These are phyloP conservation scores for Madurella mycetomatis DNA, from an alignment of 2,329 filamentous ascomycete species.

Conservation along the genomic window DNA sequence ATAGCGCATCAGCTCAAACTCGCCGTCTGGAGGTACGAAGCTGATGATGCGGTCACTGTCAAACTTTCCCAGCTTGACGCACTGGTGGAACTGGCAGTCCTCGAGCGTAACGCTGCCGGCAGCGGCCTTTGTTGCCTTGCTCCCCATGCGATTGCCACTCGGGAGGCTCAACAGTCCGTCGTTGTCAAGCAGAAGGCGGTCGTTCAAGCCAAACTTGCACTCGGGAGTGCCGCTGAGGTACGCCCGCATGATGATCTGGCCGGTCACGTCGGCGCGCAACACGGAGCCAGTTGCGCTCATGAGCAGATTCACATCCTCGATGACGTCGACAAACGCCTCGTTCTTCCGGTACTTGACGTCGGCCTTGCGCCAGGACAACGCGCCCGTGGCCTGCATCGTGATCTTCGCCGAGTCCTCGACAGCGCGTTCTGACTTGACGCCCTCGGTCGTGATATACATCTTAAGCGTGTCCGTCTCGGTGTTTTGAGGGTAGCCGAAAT, in stretches of 20 bases:
- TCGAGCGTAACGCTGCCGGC: slow-evolving; percentile 94
- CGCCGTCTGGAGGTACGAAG: slow-evolving; percentile 93
- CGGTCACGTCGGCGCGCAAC: slow-evolving; percentile 90
- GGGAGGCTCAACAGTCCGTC: slow-evolving; percentile 62
- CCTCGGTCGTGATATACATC: slow-evolving; percentile 99
- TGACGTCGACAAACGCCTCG: slow-evolving; percentile 98
- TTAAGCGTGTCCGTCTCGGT: slow-evolving; percentile 98
- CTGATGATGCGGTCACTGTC: slow-evolving; percentile 95
- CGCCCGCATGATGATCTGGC: slow-evolving; percentile 97
- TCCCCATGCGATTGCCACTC: slow-evolving; percentile 71
- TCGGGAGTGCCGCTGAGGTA: slow-evolving; percentile 95
- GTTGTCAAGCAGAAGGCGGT: slow-evolving; percentile 84
- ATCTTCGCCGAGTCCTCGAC: slow-evolving; percentile 95
- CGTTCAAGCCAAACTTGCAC: slow-evolving; percentile 98
- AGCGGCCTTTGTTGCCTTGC: slow-evolving; percentile 90
- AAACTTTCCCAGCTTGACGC: slow-evolving; percentile 95
- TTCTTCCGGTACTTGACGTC: slow-evolving; percentile 99
- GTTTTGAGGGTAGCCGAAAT: slow-evolving; percentile 98
- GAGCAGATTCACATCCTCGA: slow-evolving; percentile 96
- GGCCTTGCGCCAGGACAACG: slow-evolving; percentile 91
- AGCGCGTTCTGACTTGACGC: slow-evolving; percentile 83
- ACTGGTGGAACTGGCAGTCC: slow-evolving; percentile 98
- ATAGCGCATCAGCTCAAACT: slow-evolving; percentile 98
- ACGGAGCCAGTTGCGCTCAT: slow-evolving; percentile 98
- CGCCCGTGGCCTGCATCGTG: slow-evolving; percentile 98